phyloP scores from a whole-genome alignment of 148 eudicot genomes.

The Rheum nobile region DNA sequence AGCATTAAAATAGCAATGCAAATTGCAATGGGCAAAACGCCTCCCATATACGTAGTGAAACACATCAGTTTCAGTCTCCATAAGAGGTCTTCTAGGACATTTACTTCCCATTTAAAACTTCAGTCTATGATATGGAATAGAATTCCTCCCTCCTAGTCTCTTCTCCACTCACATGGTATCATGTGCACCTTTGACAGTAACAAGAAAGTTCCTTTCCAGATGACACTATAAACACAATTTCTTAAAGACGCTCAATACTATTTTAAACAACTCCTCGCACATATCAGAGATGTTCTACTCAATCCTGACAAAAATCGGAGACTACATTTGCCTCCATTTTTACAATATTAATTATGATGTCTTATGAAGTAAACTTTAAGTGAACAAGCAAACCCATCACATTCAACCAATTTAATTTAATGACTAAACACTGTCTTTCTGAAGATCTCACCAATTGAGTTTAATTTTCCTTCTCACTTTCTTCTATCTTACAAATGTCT shows the following conservation, averaged over 20 bases:
- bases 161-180: not conserved
- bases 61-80: not conserved
- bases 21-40: not conserved
- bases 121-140: not conserved
- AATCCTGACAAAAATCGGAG: not conserved
- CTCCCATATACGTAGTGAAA: not conserved
- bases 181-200: not conserved
- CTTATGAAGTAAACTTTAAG: not conserved
- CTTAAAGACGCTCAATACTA: not conserved
- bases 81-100: not conserved
- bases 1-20: not conserved
- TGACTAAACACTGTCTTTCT: not conserved
- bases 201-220: not conserved
- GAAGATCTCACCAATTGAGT: not conserved
- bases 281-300: not conserved
- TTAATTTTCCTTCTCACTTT: not conserved
- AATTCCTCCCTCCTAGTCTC: slow-evolving; percentile 1
- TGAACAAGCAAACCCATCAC: not conserved
- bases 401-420: not conserved
- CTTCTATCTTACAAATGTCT: not conserved
- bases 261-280: not conserved
- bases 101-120: not conserved
- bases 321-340: not conserved
- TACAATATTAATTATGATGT: not conserved
- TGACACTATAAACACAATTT: not conserved